These are phyloP conservation scores for Lenwebbia sp. DNA, from an alignment of 345 rosid genomes.

Conservation along the genomic window DNA sequence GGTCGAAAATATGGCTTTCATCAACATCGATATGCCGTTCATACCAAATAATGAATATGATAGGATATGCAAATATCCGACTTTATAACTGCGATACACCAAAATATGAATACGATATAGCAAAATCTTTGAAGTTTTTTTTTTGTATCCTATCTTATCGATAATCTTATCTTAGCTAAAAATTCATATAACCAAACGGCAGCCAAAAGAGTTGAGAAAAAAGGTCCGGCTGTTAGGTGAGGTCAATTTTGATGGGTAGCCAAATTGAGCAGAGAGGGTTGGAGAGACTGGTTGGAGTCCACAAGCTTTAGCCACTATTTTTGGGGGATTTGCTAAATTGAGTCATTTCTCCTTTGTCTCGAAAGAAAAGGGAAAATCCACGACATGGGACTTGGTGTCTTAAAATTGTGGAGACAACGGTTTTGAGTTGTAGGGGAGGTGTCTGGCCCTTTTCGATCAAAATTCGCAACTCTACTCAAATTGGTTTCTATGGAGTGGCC, in stretches of 20 bases:
- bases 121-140: no score
- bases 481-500: not conserved
- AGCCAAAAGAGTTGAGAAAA: no score
- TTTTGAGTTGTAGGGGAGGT: not conserved
- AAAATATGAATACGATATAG: no score
- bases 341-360: not conserved
- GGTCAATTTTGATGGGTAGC: not conserved
- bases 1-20: not conserved
- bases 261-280: no score
- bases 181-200: no score
- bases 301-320: not conserved
- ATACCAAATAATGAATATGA: no score
- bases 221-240: not conserved
- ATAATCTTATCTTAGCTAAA: no score
- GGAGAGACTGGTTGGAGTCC: not conserved
- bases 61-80: no score
- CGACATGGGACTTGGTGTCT: not conserved
- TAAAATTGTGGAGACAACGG: not conserved
- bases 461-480: not conserved
- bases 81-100: no score
- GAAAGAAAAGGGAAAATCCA: not conserved
- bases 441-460: not conserved
- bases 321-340: not conserved
- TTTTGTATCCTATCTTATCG: no score
- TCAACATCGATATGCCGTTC: no score